Evolutionary conservation across 192 early-diverging fungal species (phyloP), one percentile per base, ranked within the genome.

Genomic region (Entomortierella chlamydospora): DNA sequence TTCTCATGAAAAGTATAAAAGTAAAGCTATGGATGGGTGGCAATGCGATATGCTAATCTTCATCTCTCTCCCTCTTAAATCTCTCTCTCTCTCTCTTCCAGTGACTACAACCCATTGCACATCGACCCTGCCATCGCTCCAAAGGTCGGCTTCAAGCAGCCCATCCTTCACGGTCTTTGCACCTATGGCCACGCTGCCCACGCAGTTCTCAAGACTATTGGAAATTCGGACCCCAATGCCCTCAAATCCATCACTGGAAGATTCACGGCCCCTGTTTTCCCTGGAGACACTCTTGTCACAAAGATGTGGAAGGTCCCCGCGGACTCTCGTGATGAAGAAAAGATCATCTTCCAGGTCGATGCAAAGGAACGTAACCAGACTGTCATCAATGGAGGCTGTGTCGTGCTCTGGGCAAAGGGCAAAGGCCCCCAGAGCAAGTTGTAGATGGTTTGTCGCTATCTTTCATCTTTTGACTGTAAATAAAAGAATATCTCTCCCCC

Each of bases 81-180:
- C 25, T 28, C 15, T 7, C 33, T 31, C 53, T 33, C 51, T 37
- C 31, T 30, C 25, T 1, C 20, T 15, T 33, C 30, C 33, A 91
- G 90, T 37, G 93, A 94, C 65, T 94, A 90, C 80, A 94, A 94
- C 70, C 91, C 91, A 20, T 73, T 94, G 37, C 93, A 94, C 73
- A 90, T 89, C 26, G 93, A 94, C 70, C 88, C 90, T 13, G 74
- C 68, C 1, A 83, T 94, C 33, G 91, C 91, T 4, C 87, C 89
- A 33, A 77, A 60, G 26, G 71, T 94, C 29, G 93, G 93, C 0
- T 92, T 93, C 83, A 87, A 90, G 39, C 84, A 85, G 10, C 89
- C 92, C 34, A 91, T 94, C 70, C 60, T 94, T 20, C 93, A 94
- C 70, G 93, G 93, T 23, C 85, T 93, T 13, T 86, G 84, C 52